phyloP scores from a whole-genome alignment of 768 basidiomycete genomes.

The Epithele typhae region DNA sequence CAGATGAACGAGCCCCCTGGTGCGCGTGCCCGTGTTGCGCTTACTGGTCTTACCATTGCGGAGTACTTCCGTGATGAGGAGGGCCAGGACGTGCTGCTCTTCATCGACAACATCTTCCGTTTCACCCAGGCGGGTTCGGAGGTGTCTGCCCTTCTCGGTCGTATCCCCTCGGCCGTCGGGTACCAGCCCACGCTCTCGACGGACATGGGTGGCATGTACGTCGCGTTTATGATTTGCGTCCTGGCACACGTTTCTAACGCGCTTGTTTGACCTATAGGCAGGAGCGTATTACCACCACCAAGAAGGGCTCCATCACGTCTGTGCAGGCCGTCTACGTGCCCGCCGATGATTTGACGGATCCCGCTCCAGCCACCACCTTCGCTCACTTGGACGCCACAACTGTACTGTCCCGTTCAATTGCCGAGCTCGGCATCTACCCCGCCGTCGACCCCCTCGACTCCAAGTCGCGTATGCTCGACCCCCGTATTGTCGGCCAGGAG shows the following conservation, averaged over 20 bases:
- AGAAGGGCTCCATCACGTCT: constrained; percentile 99
- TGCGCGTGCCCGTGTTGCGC: constrained; percentile 99
- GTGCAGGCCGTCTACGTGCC: constrained; percentile 99
- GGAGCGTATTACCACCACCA: constrained; percentile 99
- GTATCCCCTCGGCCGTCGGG: constrained; percentile 99
- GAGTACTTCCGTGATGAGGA: constrained; percentile 99
- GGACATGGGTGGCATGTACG: constrained; percentile 99
- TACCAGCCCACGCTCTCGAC: constrained; percentile 99
- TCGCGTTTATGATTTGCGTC: constrained; percentile 15
- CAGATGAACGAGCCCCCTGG: constrained; percentile 99
- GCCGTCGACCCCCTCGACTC: constrained; percentile 99
- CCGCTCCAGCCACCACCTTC: constrained; percentile 98
- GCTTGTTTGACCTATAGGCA: constrained; percentile 51
- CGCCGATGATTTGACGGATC: constrained; percentile 99
- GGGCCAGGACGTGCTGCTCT: constrained; percentile 99
- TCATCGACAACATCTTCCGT: constrained; percentile 99
- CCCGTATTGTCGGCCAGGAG: constrained; percentile 93
- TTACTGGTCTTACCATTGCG: constrained; percentile 98
- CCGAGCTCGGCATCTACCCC: constrained; percentile 98
- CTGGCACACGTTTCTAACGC: constrained; percentile 2
- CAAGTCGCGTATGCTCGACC: constrained; percentile 99
- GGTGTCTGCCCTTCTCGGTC: constrained; percentile 98
- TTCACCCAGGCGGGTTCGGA: constrained; percentile 99
- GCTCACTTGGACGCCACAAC: constrained; percentile 99
- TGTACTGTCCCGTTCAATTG: constrained; percentile 98